These are phyloP conservation scores for Trichosporon asahii DNA, from an alignment of 1,284 basidiomycete species.

Conservation along the genomic window DNA sequence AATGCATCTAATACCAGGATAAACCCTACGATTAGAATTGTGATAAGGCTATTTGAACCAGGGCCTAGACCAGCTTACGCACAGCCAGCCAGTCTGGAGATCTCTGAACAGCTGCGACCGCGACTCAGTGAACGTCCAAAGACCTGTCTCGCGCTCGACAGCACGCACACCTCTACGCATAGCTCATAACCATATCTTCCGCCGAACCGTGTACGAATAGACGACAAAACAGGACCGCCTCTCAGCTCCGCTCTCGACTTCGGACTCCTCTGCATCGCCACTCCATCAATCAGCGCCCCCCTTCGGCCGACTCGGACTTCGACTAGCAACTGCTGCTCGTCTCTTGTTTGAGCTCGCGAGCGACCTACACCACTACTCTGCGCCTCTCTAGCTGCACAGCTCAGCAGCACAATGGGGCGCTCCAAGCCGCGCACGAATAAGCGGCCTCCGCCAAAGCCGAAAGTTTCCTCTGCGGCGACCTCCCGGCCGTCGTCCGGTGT, in stretches of 20 bases:
- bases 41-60: not conserved
- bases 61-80: not conserved
- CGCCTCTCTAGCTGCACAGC: not conserved
- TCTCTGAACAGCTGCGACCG: not conserved
- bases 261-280: not conserved
- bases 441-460: constrained; percentile 29
- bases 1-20: too few relatives aligned
- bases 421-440: constrained; percentile 48
- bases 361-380: not conserved
- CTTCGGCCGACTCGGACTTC: not conserved
- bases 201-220: not conserved
- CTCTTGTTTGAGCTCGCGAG: not conserved
- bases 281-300: not conserved
- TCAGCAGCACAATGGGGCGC: constrained; percentile 37
- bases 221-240: not conserved
- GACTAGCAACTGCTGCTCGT: not conserved
- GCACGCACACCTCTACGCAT: not conserved
- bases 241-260: not conserved
- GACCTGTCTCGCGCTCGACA: not conserved
- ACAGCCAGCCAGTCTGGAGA: not conserved
- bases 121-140: not conserved
- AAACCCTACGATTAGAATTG: not conserved
- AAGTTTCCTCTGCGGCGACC: not conserved
- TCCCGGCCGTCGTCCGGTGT: not conserved
- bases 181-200: not conserved